Evolutionary conservation across 2,329 filamentous ascomycete species (phyloP), one percentile per base, ranked within the genome.

Genomic region (Grosmannia huntii): DNA sequence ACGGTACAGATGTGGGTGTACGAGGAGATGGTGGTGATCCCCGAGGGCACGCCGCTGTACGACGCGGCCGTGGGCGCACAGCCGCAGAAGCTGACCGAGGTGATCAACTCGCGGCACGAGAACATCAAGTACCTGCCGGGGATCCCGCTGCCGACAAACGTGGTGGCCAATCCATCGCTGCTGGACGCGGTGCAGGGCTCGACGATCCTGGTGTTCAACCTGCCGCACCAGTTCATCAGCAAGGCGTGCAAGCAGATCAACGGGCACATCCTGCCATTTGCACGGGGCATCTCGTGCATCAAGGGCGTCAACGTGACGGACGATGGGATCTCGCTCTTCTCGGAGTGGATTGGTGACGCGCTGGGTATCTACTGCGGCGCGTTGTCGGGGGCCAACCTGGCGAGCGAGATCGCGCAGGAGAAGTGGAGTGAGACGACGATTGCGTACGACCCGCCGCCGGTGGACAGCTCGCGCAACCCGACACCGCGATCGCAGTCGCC

Each of bases 1-100:
- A 78, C 90, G 62, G 90, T 99, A 56, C 89, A 95, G 73, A 97
- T 99, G 94, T 99, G 94, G 94, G 95, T 99, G 68, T 96, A 84
- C 69, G 94, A 99, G 73, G 94, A 99, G 72, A 82, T 95, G 27
- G 85, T 96, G 63, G 81, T 82, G 57, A 77, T 96, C 49, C 74
- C 87, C 14, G 79, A 85, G 66, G 78, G 80, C 62, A 92, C 88
- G 54, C 83, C 82, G 64, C 80, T 90, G 73, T 90, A 90, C 77
- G 79, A 87, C 66, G 68, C 80, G 23, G 73, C 78, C 60, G 77
- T 80, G 44, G 80, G 81, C 67, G 79, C 82, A 62, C 77, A 83
- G 62, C 82, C 86, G 3, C 88, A 94, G 71, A 96, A 96, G 75
- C 85, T 99, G 71, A 96, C 94, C 9, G 72, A 83, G 56, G 74